Conservation (phyloP, 495 filamentous ascomycete species). For the Platismatia glauca region DNA sequence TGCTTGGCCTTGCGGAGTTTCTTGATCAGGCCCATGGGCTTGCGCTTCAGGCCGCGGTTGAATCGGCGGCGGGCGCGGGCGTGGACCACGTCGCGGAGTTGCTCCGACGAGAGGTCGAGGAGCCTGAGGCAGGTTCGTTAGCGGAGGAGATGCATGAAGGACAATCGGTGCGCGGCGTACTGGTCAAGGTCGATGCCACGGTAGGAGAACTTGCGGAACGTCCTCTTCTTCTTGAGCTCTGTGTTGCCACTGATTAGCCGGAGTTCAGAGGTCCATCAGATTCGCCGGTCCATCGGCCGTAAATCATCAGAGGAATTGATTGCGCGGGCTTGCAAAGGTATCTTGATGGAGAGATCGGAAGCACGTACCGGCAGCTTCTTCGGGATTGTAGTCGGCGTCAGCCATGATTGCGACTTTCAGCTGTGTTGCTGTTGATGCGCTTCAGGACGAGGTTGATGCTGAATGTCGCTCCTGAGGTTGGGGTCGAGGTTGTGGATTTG, state of each 20-base stretch:
- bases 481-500: conserved; percentile 7
- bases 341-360: neutral
- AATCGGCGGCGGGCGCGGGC: conserved; percentile 96
- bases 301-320: neutral
- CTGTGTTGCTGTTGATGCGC: conserved; percentile 6
- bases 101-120: conserved; percentile 94
- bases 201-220: conserved; percentile 99
- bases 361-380: conserved; percentile 81
- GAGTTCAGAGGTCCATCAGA: neutral
- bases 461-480: neutral
- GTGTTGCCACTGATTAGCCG: conserved; percentile 18
- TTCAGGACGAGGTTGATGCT: neutral
- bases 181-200: conserved; percentile 98
- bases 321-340: neutral
- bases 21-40: conserved; percentile 99
- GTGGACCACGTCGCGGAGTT: conserved; percentile 98
- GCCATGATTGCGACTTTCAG: conserved; percentile 67
- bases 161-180: conserved; percentile 50
- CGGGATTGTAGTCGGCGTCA: conserved; percentile 87
- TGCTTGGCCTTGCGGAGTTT: conserved; percentile 99
- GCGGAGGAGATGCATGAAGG: conserved; percentile 38
- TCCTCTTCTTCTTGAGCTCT: conserved; percentile 98
- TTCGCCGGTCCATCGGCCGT: neutral
- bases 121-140: conserved; percentile 47
- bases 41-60: conserved; percentile 99